These are phyloP conservation scores for Paramecium sonneborni DNA, from an alignment of 73 alveolate genomes.

Conservation along the genomic window DNA sequence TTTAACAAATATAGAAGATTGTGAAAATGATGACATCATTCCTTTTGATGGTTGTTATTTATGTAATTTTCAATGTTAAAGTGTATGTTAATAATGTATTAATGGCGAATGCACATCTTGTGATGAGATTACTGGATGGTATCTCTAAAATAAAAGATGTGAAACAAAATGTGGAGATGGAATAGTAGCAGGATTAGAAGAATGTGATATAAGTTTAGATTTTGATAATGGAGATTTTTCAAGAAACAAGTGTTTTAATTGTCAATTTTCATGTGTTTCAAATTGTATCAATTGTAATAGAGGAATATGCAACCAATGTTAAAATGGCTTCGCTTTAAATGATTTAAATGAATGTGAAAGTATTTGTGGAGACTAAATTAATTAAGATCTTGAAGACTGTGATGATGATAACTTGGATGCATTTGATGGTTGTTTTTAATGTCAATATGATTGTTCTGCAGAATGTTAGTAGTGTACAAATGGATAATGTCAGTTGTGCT, in stretches of 20 bases:
- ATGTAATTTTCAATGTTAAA: background rate
- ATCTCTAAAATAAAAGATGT: background rate
- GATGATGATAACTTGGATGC: slow-evolving; percentile 73
- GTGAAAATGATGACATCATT: background rate
- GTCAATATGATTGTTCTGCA: slow-evolving; percentile 67
- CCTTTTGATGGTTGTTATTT: background rate
- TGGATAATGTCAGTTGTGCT: slow-evolving; percentile 42
- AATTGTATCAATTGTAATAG: slow-evolving; percentile 64
- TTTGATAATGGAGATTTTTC: slow-evolving; percentile 62
- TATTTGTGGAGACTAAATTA: slow-evolving; percentile 59
- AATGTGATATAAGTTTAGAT: slow-evolving; percentile 39
- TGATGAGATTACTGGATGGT: background rate
- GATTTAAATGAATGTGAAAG: background rate
- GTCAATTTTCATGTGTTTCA: slow-evolving; percentile 34
- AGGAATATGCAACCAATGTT: background rate
- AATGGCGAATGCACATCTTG: background rate
- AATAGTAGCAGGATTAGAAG: slow-evolving; percentile 65
- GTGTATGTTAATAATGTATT: background rate
- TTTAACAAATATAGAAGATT: background rate
- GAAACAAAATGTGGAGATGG: slow-evolving; percentile 65
- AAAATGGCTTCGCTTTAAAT: background rate
- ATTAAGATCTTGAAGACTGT: slow-evolving; percentile 58
- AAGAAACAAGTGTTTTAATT: slow-evolving; percentile 63
- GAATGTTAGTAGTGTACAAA: slow-evolving; percentile 67
- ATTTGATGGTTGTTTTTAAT: slow-evolving; percentile 79